Base-by-base conservation (phyloP, 768 basidiomycete genomes). In the Panaeolus papilionaceus region DNA sequence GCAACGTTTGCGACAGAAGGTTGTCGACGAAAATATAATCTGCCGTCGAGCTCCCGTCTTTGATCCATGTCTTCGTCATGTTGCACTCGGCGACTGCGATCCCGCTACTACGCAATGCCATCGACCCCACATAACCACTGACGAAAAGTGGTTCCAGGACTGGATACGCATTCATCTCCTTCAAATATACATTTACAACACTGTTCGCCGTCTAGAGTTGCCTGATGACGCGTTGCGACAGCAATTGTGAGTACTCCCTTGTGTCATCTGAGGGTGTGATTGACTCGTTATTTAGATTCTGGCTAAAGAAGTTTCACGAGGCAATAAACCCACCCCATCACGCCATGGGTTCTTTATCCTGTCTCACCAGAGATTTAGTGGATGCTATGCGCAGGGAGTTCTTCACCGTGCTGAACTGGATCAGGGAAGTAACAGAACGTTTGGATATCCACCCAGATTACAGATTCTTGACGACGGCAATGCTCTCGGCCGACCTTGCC, bases 161-260 rank as follows among this genome's bases (percentile, higher is more conserved):
- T 81, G 82, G 12, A 73, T 88, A 7, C 75, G 80, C 4, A 72
- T 85, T 37, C 82, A 86, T 69, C 66, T 89, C 1, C 81, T 82
- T 58, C 85, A 88, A 62, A 82, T 89, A 2, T 70, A 79, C 61
- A 85, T 89, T 16, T 78, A 84, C 47, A 79, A 85, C 33, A 70
- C 70, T 9, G 69, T 80, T 2, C 67, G 75, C 62, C 71, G 71
- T 10, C 65, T 75, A 14, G 68, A 73, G 62, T 47, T 18, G 61
- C 42, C 11, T 18, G n/a, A 54, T 20, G 70, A 73, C 42, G 62
- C 69, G 38, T 62, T 39, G n/a, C 38, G 49, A 20, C 63, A 72
- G 40, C 62, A 69, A 67, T 72, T 64, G 73, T 75, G 67, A 67
- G 73, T 69, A 62, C 18, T 12, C 33, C 9, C 12, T 37, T 38